Percentiles rank a stretch among this genome's conserved stretches.
Evolutionary conservation across 1,284 basidiomycete genomes (phyloP).

Genomic region (Boletus holoroseus): DNA sequence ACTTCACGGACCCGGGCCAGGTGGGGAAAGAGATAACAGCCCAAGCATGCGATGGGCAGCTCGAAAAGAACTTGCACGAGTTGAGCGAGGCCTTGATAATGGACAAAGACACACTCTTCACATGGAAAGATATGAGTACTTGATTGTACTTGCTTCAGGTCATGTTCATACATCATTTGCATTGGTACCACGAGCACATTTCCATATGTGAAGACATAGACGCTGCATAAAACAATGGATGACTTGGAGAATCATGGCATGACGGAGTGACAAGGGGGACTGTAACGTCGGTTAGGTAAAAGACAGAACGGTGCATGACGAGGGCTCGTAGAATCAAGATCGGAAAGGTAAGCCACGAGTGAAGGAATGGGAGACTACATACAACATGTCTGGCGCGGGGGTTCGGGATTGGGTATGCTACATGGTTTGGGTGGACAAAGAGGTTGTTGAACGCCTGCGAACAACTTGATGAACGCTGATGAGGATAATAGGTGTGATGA

Average conservation of each 20-base stretch:
- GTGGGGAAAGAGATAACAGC: constrained; percentile 35
- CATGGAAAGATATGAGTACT: constrained; percentile 22
- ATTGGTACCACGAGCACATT: constrained; percentile 1
- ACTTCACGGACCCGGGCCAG: constrained; percentile 37
- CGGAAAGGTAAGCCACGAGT: not conserved
- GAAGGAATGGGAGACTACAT: constrained; percentile 7
- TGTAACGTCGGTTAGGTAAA: not conserved
- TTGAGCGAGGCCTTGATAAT: constrained; percentile 35
- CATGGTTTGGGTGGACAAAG: constrained; percentile 18
- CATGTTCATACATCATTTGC: constrained; percentile 5
- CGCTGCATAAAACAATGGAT: not conserved
- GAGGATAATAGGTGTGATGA: not conserved
- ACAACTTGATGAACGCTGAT: constrained; percentile 5
- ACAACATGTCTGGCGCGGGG: constrained; percentile 10
- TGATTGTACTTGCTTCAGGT: not conserved
- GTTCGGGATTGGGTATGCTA: constrained; percentile 22
- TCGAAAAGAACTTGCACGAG: constrained; percentile 34
- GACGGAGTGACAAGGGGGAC: not conserved
- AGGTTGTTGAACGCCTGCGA: constrained; percentile 9
- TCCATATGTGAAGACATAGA: constrained; percentile 1
- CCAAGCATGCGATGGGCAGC: constrained; percentile 35
- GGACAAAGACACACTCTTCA: constrained; percentile 27
- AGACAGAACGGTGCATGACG: not conserved
- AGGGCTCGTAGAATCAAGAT: not conserved
- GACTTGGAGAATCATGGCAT: not conserved